A percentile compares a stretch with the other conserved stretches of the same genome.
Conservation (phyloP, 805 yeast species). For the Cyberlindnera petersonii region DNA sequence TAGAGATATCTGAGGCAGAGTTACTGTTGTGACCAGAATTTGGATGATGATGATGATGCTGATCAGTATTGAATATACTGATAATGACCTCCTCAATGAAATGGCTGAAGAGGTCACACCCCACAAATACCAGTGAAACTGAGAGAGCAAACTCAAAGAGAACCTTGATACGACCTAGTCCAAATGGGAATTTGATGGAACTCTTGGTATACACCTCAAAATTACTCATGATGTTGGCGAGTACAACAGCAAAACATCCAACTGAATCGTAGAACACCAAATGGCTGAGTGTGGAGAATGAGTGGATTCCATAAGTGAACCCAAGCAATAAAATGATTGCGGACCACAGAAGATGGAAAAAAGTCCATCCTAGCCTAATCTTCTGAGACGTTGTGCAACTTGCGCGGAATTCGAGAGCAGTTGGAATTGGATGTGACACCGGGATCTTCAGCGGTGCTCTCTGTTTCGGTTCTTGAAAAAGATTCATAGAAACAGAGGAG, state of each 20-base stretch:
- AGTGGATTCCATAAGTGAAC: constrained; percentile 49
- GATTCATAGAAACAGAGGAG: constrained; percentile 92
- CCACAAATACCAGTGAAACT: constrained; percentile 83
- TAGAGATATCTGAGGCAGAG: constrained; percentile 14
- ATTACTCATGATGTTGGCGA: constrained; percentile 80
- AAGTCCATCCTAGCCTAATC: constrained; percentile 54
- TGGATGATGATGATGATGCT: constrained; percentile 12
- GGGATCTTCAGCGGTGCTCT: constrained; percentile 78
- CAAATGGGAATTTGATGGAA: constrained; percentile 85
- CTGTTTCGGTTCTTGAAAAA: constrained; percentile 87
- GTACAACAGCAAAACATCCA: constrained; percentile 63
- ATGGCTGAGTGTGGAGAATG: constrained; percentile 78
- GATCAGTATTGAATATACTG: constrained; percentile 25
- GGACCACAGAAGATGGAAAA: constrained; percentile 52
- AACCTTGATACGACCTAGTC: constrained; percentile 87
- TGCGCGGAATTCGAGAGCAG: constrained; percentile 52
- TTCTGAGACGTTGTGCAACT: constrained; percentile 60
- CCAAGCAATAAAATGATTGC: constrained; percentile 58
- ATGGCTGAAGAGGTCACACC: constrained; percentile 84
- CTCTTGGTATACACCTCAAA: constrained; percentile 88
- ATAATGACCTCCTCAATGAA: constrained; percentile 62
- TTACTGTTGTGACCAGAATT: constrained; percentile 24
- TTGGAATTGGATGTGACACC: constrained; percentile 45
- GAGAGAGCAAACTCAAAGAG: constrained; percentile 83
- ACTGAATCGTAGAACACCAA: constrained; percentile 81